Conservation (phyloP, 2,329 filamentous ascomycete genomes). For the Sclerotiophoma versabilis region DNA sequence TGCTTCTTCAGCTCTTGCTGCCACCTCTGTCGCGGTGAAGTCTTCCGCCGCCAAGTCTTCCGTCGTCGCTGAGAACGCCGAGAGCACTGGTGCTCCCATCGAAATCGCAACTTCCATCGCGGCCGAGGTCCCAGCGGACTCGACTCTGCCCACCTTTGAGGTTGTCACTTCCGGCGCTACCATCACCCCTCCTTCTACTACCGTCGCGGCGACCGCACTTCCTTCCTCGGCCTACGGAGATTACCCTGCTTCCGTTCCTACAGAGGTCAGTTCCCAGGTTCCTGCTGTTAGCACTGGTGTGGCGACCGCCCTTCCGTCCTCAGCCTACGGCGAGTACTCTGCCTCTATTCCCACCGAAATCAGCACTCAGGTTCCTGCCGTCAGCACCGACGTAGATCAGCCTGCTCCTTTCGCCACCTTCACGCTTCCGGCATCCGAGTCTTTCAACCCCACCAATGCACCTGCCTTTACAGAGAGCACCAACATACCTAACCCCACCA, state of each 20-base stretch:
- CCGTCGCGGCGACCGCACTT: conserved; percentile 6
- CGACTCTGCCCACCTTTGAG: conserved; percentile 25
- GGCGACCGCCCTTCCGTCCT: neutral
- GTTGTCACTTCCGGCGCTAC: conserved; percentile 29
- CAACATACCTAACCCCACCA: conserved; percentile 18
- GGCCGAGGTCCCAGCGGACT: conserved; percentile 14
- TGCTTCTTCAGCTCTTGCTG: conserved; percentile 7
- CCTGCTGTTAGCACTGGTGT: conserved; percentile 8
- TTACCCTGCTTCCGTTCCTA: conserved; percentile 3
- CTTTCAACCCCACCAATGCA: conserved; percentile 23
- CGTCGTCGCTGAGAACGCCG: conserved; percentile 6
- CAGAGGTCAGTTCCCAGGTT: conserved; percentile 10
- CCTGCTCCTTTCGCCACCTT: conserved; percentile 25
- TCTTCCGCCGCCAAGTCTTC: conserved; percentile 12
- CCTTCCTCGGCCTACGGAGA: neutral
- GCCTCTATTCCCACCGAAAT: conserved; percentile 9
- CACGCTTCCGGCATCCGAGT: conserved; percentile 21
- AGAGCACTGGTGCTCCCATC: conserved; percentile 5
- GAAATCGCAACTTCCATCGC: conserved; percentile 9
- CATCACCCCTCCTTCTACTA: conserved; percentile 24
- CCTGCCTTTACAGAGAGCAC: conserved; percentile 28
- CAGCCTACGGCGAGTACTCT: neutral
- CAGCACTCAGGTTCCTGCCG: conserved; percentile 7
- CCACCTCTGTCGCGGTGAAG: conserved; percentile 5
- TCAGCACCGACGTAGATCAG: conserved; percentile 18